phyloP scores from a whole-genome alignment of 805 yeast genomes.

The Candida ascalaphidarum region DNA sequence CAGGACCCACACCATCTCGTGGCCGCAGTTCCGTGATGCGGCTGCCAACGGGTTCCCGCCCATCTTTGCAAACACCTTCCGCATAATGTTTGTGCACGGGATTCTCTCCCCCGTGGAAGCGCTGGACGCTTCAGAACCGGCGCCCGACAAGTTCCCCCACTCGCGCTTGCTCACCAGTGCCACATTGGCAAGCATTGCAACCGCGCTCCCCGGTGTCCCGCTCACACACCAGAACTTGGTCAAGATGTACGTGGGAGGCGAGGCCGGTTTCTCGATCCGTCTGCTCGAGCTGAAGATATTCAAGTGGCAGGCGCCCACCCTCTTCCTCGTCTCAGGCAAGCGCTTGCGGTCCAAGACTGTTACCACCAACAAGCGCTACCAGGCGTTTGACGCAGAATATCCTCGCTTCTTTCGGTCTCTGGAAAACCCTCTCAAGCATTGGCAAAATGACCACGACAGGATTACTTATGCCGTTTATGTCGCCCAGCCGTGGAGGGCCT shows the following conservation, averaged over 20 bases:
- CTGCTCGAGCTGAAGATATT: slow-evolving; percentile 76
- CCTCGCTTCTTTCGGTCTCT: slow-evolving; percentile 24
- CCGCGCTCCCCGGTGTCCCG: too few species aligned
- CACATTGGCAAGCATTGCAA: slow-evolving; percentile 29
- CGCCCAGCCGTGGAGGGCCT: slow-evolving; percentile 66
- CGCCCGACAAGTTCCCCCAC: slow-evolving; percentile 8
- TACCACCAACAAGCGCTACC: slow-evolving; percentile 37
- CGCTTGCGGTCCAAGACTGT: slow-evolving; percentile 29
- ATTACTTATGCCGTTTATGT: slow-evolving; percentile 60
- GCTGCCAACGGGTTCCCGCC: slow-evolving; percentile 8
- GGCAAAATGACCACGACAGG: slow-evolving; percentile 34
- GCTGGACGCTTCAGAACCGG: neutral
- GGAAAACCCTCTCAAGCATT: slow-evolving; percentile 13
- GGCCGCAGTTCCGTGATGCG: slow-evolving; percentile 9
- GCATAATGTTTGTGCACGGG: slow-evolving; percentile 17
- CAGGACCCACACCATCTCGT: slow-evolving; percentile 6
- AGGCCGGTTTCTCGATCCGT: slow-evolving; percentile 79
- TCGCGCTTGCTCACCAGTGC: slow-evolving; percentile 35
- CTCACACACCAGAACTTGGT: slow-evolving; percentile 43
- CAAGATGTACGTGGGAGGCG: slow-evolving; percentile 64
- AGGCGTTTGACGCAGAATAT: slow-evolving; percentile 41
- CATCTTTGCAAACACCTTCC: slow-evolving; percentile 9
- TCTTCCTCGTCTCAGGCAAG: slow-evolving; percentile 62
- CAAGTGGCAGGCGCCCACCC: slow-evolving; percentile 86
- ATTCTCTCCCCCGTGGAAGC: slow-evolving; percentile 16